Base-by-base conservation (phyloP, 179 eudicot genomes). In the Actinidia polygama region DNA sequence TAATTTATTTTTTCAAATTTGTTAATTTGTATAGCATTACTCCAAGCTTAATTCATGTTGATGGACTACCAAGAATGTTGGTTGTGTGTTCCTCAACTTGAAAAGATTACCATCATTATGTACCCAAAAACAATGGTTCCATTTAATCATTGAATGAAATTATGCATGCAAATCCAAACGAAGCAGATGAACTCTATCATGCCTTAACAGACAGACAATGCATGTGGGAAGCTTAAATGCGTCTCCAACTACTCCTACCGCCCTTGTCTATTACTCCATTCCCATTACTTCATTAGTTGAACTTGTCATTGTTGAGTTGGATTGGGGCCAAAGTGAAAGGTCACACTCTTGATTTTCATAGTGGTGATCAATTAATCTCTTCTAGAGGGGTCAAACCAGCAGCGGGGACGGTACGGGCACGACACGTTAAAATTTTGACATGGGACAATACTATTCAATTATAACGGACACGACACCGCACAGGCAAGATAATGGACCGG, bases 141-240 rank as follows among this genome's bases (percentile, higher is more conserved):
- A 1, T 30, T 4, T 16, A 47, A 46, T 47, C 3, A 46, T 71
- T 4, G 55, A 71, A n/a, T 47, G 75, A 44, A 71, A 71, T 26
- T 10, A 66, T 66, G 71, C 30, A 18, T 77, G 10, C 44, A 19
- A 58, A 77, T 78, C 16, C 26, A 30, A n/a, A 53, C 4, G 10
- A 54, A 57, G 67, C n/a, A n/a, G 80, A 40, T 78, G 58, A 14
- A 68, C 26, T 64, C 73, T 67, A 57, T 47, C 1, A 3, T 67
- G 62, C 36, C 14, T 14, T 10, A 73, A 73, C 75, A 58, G 84
- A 81, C 64, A 75, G 26, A 10, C 14, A 24, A 23, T 18, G 64
- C 84, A 82, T 67, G 81, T 68, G 36, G 36, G 76, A 82, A 57
- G 70, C 80, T 67, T 77, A 30, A 76, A 82, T 68, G 70, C 55